Evolutionary conservation across 371 early-diverging fungal genomes (phyloP), one percentile per base, ranked within the genome.

Genomic region (Mucor sp.): DNA sequence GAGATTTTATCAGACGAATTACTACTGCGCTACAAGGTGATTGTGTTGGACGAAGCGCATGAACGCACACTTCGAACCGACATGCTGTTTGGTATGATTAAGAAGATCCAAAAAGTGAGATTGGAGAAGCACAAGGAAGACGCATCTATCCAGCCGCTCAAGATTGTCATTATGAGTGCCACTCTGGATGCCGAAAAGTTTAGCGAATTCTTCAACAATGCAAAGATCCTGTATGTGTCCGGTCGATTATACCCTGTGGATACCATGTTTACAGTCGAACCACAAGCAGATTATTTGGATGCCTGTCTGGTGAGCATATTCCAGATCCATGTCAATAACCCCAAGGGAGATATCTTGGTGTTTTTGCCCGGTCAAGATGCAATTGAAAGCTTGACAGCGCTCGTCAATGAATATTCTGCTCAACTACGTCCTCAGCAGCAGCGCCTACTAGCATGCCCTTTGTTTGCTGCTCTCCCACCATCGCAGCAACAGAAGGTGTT

Each of bases 1-100:
- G 99, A 99, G 75, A 83, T 95, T 6, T 82, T 99, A 44, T 85
- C 91, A 3, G 98, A 99, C 70, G 86, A 89, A 14, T 57, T 93
- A 43, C 74, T 98, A 23, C 63, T 80, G 2, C 79, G 87, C 48
- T 99, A 99, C 81, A 90, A 91, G 33, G 89, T 93, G 8, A 89
- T 99, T 58, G 88, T 97, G 14, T 79, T 99, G 35, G 99, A 99
- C 72, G 99, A 99, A 79, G 99, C 99, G 1, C 99, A 99, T 82
- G 99, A 99, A 81, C 90, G 99, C 56, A 98, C 96, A 1, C 68
- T 98, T 62, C 86, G 98, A 58, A 99, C 99, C 0, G 99, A 99
- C 78, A 91, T 99, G 68, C 72, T 99, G 41, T 93, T 99, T 72
- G 98, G 97, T 21, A 93, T 95, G 91, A 83, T 95, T 25, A 96